phyloP scores from a whole-genome alignment of 345 rosid species.

The Populus euphratica region DNA sequence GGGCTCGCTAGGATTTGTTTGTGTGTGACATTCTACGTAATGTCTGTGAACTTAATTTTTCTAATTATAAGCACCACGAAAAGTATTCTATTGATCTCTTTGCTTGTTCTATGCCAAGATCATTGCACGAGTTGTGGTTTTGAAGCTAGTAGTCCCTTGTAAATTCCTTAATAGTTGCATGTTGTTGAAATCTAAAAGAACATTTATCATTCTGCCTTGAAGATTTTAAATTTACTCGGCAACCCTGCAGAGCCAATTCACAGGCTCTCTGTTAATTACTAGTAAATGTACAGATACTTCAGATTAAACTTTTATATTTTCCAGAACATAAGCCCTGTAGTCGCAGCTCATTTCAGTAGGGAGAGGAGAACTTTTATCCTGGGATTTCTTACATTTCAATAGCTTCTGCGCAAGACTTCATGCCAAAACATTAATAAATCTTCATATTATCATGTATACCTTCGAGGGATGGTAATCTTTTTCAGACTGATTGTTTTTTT shows the following conservation, averaged over 20 bases:
- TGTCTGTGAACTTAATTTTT: background rate
- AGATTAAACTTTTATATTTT: background rate
- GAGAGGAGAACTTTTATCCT: background rate
- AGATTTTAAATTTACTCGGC: background rate
- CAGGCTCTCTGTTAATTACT: background rate
- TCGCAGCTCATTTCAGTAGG: background rate
- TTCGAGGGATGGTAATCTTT: background rate
- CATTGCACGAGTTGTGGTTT: background rate
- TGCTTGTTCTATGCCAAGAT: background rate
- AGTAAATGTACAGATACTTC: background rate
- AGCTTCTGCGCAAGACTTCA: background rate
- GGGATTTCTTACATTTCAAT: background rate
- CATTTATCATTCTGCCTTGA: background rate
- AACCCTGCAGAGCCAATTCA: background rate
- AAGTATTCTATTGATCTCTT: background rate
- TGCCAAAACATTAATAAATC: background rate
- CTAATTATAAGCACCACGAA: background rate
- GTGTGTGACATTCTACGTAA: background rate
- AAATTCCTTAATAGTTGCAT: background rate
- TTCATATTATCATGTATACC: background rate
- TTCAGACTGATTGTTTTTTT: background rate
- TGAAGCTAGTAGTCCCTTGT: background rate
- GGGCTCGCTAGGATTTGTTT: slow-evolving; percentile 42
- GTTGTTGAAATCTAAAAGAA: background rate
- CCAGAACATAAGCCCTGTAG: background rate